Evolutionary conservation across 352 stramenopile species (phyloP), one percentile per base, ranked within the genome.

Genomic region (Elongisporangium anandrum): DNA sequence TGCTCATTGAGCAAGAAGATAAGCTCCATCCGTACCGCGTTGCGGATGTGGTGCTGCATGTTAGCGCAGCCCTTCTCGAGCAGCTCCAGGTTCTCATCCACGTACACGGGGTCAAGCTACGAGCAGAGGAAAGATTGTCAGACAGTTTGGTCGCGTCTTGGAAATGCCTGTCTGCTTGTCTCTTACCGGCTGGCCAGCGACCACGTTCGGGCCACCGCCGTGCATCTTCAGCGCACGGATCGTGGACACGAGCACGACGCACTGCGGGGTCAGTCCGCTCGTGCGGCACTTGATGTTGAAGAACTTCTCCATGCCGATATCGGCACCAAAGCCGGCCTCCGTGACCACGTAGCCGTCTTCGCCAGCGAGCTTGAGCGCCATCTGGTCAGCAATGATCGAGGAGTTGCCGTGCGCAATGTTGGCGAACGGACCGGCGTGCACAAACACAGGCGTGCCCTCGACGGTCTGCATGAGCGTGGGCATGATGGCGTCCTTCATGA

Each of bases 251-350:
- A 99, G 92, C 49, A 99, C 96, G 45, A 97, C 96, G 61, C 92
- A 99, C 66, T 98, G 91, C 9, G 97, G 97, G n/a, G 86, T 95
- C 8, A 99, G 74, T 16, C 94, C 96, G 60, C 83, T 97, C 38
- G 89, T 85, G 34, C 97, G 87, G 72, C 97, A 99, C 81, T 99
- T 99, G 68, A 99, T 99, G 82, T 99, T 99, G 75, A 99, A 99
- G 71, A 99, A 99, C 75, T 99, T 98, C 64, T 98, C 92, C 77
- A 97, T 95, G 54, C 90, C 92, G 60, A 99, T 98, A 65, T 99
- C 96, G 10, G 97, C 97, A 45, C 97, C 97, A 68, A 99, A 99
- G 10, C 97, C 97, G 16, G 95, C 97, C 69, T 99, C 97, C 0
- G 97, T 99, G 21, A 99, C 88, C 41, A 98, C 93, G 58, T 96